Percentiles rank a stretch among this genome's conserved stretches.
Conservation (phyloP, 108 stramenopile genomes). For the Cyclotella distinguenda region DNA sequence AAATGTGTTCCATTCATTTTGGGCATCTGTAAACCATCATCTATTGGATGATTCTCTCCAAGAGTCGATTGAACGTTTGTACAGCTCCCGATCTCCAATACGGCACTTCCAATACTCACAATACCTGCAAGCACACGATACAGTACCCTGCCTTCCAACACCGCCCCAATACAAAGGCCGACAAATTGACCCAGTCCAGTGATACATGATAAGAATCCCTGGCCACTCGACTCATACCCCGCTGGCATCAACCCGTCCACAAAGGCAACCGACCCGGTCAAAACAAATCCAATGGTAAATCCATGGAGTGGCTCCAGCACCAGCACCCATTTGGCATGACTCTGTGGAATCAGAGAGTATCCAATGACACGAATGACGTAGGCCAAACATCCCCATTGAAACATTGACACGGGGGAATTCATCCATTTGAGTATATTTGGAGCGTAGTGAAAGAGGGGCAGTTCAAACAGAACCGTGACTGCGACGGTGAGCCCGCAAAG, state of each 20-base stretch:
- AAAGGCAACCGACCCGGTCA: conserved; percentile 52
- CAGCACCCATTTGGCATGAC: conserved; percentile 45
- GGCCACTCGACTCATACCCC: conserved; percentile 49
- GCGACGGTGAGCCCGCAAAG: conserved; percentile 50
- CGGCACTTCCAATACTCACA: conserved; percentile 35
- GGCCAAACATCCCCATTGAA: conserved; percentile 46
- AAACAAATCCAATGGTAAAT: conserved; percentile 56
- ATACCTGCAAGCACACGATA: conserved; percentile 41
- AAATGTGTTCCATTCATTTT: neutral
- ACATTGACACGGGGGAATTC: conserved; percentile 37
- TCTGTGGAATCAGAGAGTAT: conserved; percentile 55
- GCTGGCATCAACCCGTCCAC: conserved; percentile 42
- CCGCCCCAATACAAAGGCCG: conserved; percentile 47
- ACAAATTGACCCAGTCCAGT: conserved; percentile 40
- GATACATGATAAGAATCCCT: conserved; percentile 42
- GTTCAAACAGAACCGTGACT: conserved; percentile 70
- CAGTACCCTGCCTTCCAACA: conserved; percentile 38
- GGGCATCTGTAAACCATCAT: neutral
- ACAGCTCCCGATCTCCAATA: conserved; percentile 20
- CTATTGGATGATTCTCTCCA: neutral
- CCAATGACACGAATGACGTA: conserved; percentile 60
- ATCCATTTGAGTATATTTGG: conserved; percentile 36
- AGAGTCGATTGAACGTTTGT: neutral
- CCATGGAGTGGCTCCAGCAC: conserved; percentile 68
- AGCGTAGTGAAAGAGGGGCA: conserved; percentile 66